Percentiles rank a stretch among this genome's conserved stretches.
Conservation (phyloP, 495 filamentous ascomycete genomes). For the Aspergillus indologenus region DNA sequence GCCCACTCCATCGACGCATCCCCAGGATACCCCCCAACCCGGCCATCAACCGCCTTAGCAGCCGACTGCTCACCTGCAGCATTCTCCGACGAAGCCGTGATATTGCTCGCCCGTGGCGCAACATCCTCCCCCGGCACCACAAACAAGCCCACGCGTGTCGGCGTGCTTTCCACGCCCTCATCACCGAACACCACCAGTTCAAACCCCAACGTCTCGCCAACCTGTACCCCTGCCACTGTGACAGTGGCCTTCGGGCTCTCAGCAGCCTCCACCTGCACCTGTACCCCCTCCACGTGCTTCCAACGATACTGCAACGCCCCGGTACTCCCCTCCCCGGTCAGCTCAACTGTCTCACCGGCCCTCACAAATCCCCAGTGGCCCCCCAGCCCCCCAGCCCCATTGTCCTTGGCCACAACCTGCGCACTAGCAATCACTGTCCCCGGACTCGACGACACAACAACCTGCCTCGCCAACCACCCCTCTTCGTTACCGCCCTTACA, state of each 20-base stretch:
- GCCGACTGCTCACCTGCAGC: neutral
- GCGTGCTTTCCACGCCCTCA: conserved; percentile 1
- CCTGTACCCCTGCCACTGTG: neutral
- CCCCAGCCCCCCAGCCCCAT: neutral
- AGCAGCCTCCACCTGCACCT: neutral
- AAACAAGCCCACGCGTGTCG: conserved; percentile 2
- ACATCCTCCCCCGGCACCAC: conserved; percentile 5
- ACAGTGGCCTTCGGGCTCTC: neutral
- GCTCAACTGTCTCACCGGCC: neutral
- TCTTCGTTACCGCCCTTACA: neutral
- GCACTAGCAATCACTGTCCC: neutral
- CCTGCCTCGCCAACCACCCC: conserved; percentile 5
- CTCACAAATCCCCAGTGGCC: neutral
- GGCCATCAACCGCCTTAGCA: conserved; percentile 11
- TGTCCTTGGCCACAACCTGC: neutral
- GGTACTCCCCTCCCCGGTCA: neutral
- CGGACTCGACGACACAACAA: neutral
- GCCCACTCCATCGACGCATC: conserved; percentile 4
- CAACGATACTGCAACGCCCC: conserved; percentile 1
- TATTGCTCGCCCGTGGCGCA: neutral
- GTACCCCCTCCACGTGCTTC: conserved; percentile 6
- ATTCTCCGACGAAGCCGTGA: conserved; percentile 11
- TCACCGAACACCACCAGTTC: conserved; percentile 6
- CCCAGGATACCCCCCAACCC: conserved; percentile 5
- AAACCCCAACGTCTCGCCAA: conserved; percentile 4